phyloP scores from a whole-genome alignment of 495 filamentous ascomycete species.

The Lasiosphaeria ovina region DNA sequence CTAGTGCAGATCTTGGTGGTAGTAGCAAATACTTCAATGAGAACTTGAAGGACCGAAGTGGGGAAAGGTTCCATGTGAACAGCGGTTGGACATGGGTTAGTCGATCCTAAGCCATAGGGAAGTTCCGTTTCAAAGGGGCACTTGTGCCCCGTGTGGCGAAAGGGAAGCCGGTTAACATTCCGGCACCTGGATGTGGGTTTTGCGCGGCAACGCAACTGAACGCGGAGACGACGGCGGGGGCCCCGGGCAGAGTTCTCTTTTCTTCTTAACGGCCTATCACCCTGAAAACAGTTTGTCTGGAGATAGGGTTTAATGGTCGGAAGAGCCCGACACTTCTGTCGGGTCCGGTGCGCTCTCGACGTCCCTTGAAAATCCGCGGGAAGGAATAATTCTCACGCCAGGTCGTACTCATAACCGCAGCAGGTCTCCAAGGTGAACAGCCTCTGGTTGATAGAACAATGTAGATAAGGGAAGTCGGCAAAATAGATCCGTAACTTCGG shows the following conservation, averaged over 20 bases:
- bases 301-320: constrained; percentile 57
- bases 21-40: constrained; percentile 77
- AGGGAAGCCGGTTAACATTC: constrained; percentile 72
- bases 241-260: constrained; percentile 68
- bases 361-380: constrained; percentile 69
- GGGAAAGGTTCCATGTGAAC: constrained; percentile 69
- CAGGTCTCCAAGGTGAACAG: constrained; percentile 71
- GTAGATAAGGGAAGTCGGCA: constrained; percentile 71
- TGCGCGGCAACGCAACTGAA: constrained; percentile 66
- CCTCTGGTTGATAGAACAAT: constrained; percentile 74
- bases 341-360: constrained; percentile 63
- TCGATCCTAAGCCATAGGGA: constrained; percentile 65
- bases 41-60: constrained; percentile 72
- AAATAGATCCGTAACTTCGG: constrained; percentile 72
- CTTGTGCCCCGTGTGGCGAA: constrained; percentile 59
- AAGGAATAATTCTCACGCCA: constrained; percentile 66
- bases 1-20: constrained; percentile 73
- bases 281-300: constrained; percentile 59
- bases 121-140: constrained; percentile 63
- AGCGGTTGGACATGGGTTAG: constrained; percentile 69
- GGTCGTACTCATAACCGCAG: constrained; percentile 68
- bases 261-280: constrained; percentile 61
- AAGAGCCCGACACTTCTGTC: constrained; percentile 64
- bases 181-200: constrained; percentile 65
- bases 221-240: constrained; percentile 60